Evolutionary conservation across 1,284 basidiomycete genomes (phyloP), one percentile per base, ranked within the genome.

Genomic region (Leucoagaricus sp.): DNA sequence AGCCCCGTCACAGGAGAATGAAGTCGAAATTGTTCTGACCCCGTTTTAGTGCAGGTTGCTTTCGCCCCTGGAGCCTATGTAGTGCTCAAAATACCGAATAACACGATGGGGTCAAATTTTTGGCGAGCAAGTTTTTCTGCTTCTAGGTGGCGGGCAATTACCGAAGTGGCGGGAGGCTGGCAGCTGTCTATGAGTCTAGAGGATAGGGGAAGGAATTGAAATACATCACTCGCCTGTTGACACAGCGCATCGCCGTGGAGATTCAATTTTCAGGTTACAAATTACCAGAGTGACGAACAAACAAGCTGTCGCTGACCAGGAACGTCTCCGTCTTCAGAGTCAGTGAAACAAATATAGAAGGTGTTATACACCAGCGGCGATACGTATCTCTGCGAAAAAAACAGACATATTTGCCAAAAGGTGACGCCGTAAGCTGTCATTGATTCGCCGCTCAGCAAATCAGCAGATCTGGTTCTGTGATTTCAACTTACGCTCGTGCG

Each of bases 171-270:
- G 19, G 40, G 23, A 26, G 25, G 28, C n/a, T n/a, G n/a, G n/a
- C 44, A 26, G 44, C 25, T 45, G 25, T 28, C 25, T 17, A 29
- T 17, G 44, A 6, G 10, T 28, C 40, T 45, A 4, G 10, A 13
- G 31, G 10, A 29, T 12, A 26, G 12, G 40, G 15, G 19, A 41
- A 21, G 15, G 4, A 13, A 5, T 38, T 38, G 36, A 38, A 41
- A 49, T 26, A 17, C 19, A 49, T 25, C 34, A 7, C 4, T 34
- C 34, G 36, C 19, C 48, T 48, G 17, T 17, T 23, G 48, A 19
- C n/a, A 34, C 29, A 29, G 33, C 45, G n/a, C 47, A 29, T 47
- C 33, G 36, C 45, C 45, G 36, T 55, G 53, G 34, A 55, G 53
- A 53, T 46, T 34, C 31, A 47, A 44, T 29, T 8, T 38, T 36